Percentiles rank a stretch among this genome's conserved stretches.
These are phyloP conservation scores for Actinomortierella wolfii DNA, from an alignment of 371 early-diverging fungal genomes.

Conservation along the genomic window DNA sequence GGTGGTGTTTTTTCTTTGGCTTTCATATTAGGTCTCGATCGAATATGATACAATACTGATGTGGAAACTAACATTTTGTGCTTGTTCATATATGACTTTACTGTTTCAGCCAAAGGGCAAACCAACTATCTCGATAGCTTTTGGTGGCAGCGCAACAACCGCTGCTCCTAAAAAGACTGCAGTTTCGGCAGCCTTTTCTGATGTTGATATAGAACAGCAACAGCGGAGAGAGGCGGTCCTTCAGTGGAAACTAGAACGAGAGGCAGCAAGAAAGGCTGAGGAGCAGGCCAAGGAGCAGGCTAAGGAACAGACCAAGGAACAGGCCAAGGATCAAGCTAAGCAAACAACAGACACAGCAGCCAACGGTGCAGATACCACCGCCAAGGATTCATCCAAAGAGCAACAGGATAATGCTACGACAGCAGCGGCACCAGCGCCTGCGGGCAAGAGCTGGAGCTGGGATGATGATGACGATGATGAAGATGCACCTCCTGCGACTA, in stretches of 20 bases:
- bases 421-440: constrained; percentile 7
- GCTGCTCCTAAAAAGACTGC: constrained; percentile 12
- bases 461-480: constrained; percentile 46
- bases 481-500: constrained; percentile 15
- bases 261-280: constrained; percentile 56
- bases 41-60: too few relatives aligned
- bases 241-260: constrained; percentile 69
- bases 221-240: constrained; percentile 74
- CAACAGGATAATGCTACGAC: neutral
- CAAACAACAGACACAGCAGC: neutral
- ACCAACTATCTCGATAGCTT: constrained; percentile 18
- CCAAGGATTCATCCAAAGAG: neutral
- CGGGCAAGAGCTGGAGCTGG: constrained; percentile 42
- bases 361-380: constrained; percentile 1
- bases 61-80: neutral
- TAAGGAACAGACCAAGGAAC: too few relatives aligned
- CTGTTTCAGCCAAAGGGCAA: constrained; percentile 10
- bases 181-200: constrained; percentile 34
- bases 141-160: constrained; percentile 10
- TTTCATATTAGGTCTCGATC: too few relatives aligned
- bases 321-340: constrained; percentile 45
- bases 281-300: constrained; percentile 46
- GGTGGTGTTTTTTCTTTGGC: neutral
- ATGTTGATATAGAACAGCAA: constrained; percentile 23
- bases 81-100: neutral